Base-by-base conservation (phyloP, 225 moss, liverwort and hornwort species). In the Bryoerythrophyllum caledonicum region DNA sequence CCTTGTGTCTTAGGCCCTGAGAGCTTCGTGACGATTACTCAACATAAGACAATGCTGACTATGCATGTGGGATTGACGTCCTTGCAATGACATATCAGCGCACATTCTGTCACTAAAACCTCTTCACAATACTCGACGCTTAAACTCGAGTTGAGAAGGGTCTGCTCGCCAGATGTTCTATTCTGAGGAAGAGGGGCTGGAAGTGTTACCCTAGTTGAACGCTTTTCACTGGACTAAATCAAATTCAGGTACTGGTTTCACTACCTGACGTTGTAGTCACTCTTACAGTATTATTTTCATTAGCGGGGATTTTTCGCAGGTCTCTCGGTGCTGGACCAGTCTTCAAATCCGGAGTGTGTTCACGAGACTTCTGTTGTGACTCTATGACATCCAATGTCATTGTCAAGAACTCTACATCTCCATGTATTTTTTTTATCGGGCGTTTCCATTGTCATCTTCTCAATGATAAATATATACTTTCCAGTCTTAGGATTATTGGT, bases 21-120 rank as follows among this genome's bases (percentile, higher is more conserved):
- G 37, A 71, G 55, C 71, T 75, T 34, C 65, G 69, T 78, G 68
- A 75, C 70, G 74, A 74, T 26, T 78, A 46, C 46, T 60, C 74
- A 66, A 52, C 28, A 67, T 35, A 61, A 35, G 66, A 40, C 30
- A 28, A 14, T 54, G 48, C 61, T 66, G 37, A 37, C 52, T 23
- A 51, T 14, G 35, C 11, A 60, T 65, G 65, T 68, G 49, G 63
- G 63, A 32, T 35, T 66, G 32, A 60, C 56, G 74, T 70, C 52
- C 34, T 70, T 52, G 34, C 54, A 72, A 27, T 65, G 58, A 51
- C 79, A 27, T 52, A 26, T 70, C 52, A 65, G 41, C 43, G 25
- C 74, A 30, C 26, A 70, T 65, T 74, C 46, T 34, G 25, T 44
- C 14, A 44, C 74, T 59, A 44, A 23, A 54, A 35, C 60, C 44